These are phyloP conservation scores for Melampsora occidentalis DNA, from an alignment of 1,284 basidiomycete species.

Conservation along the genomic window DNA sequence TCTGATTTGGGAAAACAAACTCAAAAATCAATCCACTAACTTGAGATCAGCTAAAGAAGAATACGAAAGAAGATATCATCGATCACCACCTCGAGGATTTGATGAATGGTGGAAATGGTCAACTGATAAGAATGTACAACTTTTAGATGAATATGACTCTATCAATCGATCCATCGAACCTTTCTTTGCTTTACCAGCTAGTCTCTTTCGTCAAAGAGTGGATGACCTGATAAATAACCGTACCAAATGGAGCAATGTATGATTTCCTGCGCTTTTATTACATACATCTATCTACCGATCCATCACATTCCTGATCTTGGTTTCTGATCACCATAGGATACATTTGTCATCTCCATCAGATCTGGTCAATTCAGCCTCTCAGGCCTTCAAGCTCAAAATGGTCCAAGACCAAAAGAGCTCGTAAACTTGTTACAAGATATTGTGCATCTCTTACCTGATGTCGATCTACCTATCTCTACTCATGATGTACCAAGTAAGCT, in stretches of 20 bases:
- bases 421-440: slow-evolving; percentile 17
- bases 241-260: slow-evolving; percentile 30
- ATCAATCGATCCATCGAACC: slow-evolving; percentile 27
- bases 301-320: neutral
- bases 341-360: slow-evolving; percentile 35
- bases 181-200: slow-evolving; percentile 39
- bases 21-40: slow-evolving; percentile 27
- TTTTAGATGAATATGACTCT: slow-evolving; percentile 36
- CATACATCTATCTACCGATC: too few species aligned
- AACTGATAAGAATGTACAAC: slow-evolving; percentile 26
- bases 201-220: slow-evolving; percentile 17
- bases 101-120: slow-evolving; percentile 40
- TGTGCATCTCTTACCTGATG: slow-evolving; percentile 25
- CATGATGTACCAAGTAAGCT: slow-evolving; percentile 38
- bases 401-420: slow-evolving; percentile 14
- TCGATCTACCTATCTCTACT: slow-evolving; percentile 26
- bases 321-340: slow-evolving; percentile 11
- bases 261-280: neutral
- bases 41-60: slow-evolving; percentile 13
- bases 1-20: slow-evolving; percentile 23
- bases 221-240: slow-evolving; percentile 7
- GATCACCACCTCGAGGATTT: slow-evolving; percentile 29
- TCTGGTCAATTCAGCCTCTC: slow-evolving; percentile 27
- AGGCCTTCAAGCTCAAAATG: slow-evolving; percentile 4
- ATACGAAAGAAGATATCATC: slow-evolving; percentile 22